A percentile compares a stretch with the other conserved stretches of the same genome.
Evolutionary conservation across 2,329 filamentous ascomycete genomes (phyloP).

Genomic region (Penicillium janthinellum): DNA sequence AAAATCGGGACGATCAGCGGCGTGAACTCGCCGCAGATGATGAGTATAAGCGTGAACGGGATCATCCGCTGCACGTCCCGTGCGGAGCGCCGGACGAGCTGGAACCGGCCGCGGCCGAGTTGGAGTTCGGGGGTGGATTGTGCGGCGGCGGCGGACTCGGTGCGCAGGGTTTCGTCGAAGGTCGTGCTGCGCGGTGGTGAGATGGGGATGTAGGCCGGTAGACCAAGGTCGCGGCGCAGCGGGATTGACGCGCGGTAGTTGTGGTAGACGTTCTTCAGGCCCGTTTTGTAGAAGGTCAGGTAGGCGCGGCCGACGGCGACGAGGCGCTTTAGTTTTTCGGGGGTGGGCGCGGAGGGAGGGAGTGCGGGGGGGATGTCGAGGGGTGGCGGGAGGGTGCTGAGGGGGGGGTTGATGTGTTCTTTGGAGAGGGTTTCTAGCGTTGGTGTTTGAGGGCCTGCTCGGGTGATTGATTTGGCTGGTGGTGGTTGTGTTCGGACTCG

Average conservation of each 20-base stretch:
- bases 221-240: conserved; percentile 33
- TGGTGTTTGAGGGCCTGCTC: background rate
- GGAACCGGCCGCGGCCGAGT: conserved; percentile 67
- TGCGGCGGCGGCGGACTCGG: conserved; percentile 4
- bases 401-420: conserved; percentile 67
- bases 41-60: conserved; percentile 72
- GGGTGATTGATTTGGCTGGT: conserved; percentile 14
- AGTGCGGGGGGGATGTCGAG: conserved; percentile 64
- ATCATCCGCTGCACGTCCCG: conserved; percentile 79
- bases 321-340: conserved; percentile 35
- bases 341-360: conserved; percentile 45
- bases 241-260: conserved; percentile 56
- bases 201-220: conserved; percentile 38
- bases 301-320: conserved; percentile 71
- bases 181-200: conserved; percentile 27
- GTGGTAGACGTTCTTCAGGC: conserved; percentile 70
- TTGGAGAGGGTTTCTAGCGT: conserved; percentile 10
- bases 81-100: conserved; percentile 67
- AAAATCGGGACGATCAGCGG: conserved; percentile 75
- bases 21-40: conserved; percentile 83
- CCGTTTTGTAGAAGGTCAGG: conserved; percentile 82
- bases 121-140: conserved; percentile 10
- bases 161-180: background rate
- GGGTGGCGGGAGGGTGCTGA: conserved; percentile 70
- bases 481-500: conserved; percentile 13